Percentiles rank a stretch among this genome's conserved stretches.
These are phyloP conservation scores for Rhododendron ferrugineum DNA, from an alignment of 148 eudicot species.

Conservation along the genomic window DNA sequence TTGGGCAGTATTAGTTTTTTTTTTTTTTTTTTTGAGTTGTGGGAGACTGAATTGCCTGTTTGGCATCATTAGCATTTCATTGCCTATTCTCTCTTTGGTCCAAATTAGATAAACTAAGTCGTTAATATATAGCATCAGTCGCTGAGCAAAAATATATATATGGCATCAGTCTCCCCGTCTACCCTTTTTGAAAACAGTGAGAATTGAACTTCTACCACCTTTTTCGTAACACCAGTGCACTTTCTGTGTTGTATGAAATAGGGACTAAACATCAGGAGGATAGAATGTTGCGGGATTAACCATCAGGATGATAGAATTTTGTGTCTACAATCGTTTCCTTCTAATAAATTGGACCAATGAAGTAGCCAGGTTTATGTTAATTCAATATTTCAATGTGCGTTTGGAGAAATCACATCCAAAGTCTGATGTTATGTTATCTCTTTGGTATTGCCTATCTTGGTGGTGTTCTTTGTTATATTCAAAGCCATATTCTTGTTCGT, in stretches of 20 bases:
- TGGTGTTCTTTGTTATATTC: not conserved
- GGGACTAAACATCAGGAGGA: not conserved
- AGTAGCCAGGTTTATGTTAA: not conserved
- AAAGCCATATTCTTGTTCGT: not conserved
- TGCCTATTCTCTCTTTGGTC: no score
- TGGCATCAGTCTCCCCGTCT: no score
- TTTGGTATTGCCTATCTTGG: not conserved
- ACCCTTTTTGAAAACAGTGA: not conserved
- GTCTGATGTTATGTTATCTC: not conserved
- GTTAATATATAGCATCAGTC: no score
- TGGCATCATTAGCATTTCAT: not conserved
- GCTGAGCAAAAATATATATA: no score
- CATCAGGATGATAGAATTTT: not conserved
- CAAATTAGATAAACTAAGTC: not conserved
- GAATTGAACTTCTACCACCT: not conserved
- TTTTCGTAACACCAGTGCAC: not conserved
- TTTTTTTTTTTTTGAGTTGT: not conserved
- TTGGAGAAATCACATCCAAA: not conserved
- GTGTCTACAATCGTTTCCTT: not conserved
- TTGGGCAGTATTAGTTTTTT: not conserved
- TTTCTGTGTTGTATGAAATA: not conserved
- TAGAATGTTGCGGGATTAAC: not conserved
- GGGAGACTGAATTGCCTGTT: not conserved
- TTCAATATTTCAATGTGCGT: not conserved
- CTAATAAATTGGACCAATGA: not conserved